phyloP scores from a whole-genome alignment of 1,284 basidiomycete species.

The Trichosporon ovoides region DNA sequence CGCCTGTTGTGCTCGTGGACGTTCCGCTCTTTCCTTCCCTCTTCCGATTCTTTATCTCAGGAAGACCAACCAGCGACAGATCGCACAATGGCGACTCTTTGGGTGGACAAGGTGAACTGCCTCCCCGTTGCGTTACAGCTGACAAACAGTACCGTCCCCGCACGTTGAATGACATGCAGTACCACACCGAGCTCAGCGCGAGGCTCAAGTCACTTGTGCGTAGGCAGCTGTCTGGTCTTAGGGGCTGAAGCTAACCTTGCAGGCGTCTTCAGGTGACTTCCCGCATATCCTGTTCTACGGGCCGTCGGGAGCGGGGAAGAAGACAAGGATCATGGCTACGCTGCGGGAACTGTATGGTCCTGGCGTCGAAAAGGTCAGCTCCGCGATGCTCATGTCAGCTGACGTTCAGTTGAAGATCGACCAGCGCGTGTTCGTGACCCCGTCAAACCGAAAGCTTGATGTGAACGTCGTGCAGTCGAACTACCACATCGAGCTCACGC shows the following conservation, averaged over 20 bases:
- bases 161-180: conserved; percentile 77
- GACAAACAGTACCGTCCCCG: conserved; percentile 71
- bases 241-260: conserved; percentile 4
- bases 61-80: background rate
- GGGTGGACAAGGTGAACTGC: conserved; percentile 74
- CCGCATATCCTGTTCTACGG: conserved; percentile 98
- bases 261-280: conserved; percentile 87
- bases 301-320: conserved; percentile 94
- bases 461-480: conserved; percentile 96
- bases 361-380: conserved; percentile 79
- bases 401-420: conserved; percentile 83
- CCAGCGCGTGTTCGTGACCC: conserved; percentile 91
- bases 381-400: background rate
- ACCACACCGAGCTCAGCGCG: conserved; percentile 75
- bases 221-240: background rate
- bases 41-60: background rate
- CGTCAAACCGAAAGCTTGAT: conserved; percentile 90
- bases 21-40: background rate
- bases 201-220: conserved; percentile 72
- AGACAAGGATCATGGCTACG: conserved; percentile 89
- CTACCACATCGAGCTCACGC: conserved; percentile 96
- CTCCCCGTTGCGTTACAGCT: too few species aligned
- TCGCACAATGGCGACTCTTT: conserved; percentile 64
- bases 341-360: conserved; percentile 84
- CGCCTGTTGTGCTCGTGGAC: background rate